These are phyloP conservation scores for Pseudogymnoascus sp. DNA, from an alignment of 2,329 filamentous ascomycete species.

Conservation along the genomic window DNA sequence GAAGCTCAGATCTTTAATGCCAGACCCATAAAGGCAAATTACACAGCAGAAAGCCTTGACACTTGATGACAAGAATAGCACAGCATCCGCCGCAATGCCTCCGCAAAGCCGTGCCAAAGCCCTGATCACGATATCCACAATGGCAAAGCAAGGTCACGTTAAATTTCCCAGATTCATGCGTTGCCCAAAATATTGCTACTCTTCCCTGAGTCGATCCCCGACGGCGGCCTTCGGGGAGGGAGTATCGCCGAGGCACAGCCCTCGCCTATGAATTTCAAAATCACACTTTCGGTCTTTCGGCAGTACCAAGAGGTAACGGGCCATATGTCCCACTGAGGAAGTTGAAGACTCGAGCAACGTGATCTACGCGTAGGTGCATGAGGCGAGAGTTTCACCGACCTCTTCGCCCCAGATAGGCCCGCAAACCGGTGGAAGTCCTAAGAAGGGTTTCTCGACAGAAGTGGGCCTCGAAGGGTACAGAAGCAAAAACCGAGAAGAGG, in stretches of 20 bases:
- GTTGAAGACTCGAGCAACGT: background rate
- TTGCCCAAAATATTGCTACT: background rate
- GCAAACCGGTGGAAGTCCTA: background rate
- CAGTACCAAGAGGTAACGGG: background rate
- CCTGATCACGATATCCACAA: conserved; percentile 1
- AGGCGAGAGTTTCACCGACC: background rate
- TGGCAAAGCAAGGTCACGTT: background rate
- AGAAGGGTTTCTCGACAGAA: background rate
- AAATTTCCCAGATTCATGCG: conserved; percentile 7
- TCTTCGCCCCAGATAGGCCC: conserved; percentile 2
- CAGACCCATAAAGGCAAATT: conserved; percentile 5
- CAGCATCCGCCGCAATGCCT: background rate
- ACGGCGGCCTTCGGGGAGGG: background rate
- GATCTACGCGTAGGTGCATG: background rate
- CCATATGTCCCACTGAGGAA: conserved; percentile 3
- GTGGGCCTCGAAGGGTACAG: conserved; percentile 6
- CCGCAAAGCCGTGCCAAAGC: background rate
- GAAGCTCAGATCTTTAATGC: conserved; percentile 5
- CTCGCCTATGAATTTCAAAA: conserved; percentile 7
- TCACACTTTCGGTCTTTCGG: background rate
- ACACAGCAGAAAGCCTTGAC: conserved; percentile 4
- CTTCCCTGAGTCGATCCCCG: background rate
- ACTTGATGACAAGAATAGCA: conserved; percentile 7
- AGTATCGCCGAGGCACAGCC: conserved; percentile 6
- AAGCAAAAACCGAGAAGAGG: conserved; percentile 4